Conservation (phyloP, 768 basidiomycete genomes). For the Agaricus blazei region DNA sequence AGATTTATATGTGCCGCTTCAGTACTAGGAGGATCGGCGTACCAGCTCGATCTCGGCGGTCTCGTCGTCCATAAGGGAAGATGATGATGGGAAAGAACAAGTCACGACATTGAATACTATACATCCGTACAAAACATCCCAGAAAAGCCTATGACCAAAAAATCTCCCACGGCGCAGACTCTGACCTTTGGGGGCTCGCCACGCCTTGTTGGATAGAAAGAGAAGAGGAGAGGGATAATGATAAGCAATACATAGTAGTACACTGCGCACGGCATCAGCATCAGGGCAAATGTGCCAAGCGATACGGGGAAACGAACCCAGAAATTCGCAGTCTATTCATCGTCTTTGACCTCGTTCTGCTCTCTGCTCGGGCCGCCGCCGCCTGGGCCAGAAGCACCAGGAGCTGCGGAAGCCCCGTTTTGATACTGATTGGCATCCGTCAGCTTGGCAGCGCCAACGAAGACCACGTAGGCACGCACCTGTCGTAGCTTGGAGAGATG, state of each 20-base stretch:
- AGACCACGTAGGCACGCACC: slow-evolving; percentile 32
- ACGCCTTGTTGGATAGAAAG: background rate
- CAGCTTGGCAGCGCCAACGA: background rate
- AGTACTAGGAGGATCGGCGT: slow-evolving; percentile 3
- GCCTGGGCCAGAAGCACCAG: background rate
- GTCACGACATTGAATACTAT: too few species aligned
- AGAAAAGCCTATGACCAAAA: background rate
- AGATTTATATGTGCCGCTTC: background rate
- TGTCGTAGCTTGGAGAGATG: slow-evolving; percentile 87
- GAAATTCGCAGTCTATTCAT: background rate
- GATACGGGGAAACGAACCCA: background rate
- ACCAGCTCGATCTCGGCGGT: slow-evolving; percentile 75
- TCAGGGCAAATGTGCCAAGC: background rate
- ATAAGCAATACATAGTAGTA: slow-evolving; percentile 5
- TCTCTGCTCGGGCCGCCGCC: slow-evolving; percentile 1
- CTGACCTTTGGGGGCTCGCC: too few species aligned
- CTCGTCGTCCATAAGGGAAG: slow-evolving; percentile 49
- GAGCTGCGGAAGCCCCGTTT: background rate
- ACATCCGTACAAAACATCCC: too few species aligned
- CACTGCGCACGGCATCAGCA: background rate
- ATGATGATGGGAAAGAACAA: background rate
- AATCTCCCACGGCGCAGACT: background rate
- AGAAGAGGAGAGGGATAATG: background rate
- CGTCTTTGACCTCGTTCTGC: slow-evolving; percentile 1
- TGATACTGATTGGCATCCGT: background rate